These are phyloP conservation scores for Haplosporangium gracile DNA, from an alignment of 192 early-diverging fungal genomes.

Conservation along the genomic window DNA sequence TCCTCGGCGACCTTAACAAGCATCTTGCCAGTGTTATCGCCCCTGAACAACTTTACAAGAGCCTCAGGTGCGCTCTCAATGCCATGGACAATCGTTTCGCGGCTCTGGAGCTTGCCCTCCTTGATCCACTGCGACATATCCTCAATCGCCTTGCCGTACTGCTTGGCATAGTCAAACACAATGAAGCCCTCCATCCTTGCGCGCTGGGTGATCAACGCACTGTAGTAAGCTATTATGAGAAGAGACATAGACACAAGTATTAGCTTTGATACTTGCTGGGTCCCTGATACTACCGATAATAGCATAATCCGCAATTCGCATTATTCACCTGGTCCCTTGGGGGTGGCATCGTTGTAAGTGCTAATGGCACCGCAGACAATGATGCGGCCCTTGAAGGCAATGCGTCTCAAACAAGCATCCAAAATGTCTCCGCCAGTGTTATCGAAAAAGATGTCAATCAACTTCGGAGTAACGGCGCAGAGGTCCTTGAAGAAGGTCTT, in stretches of 20 bases:
- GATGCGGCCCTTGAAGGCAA: slow-evolving; percentile 61
- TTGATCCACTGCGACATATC: slow-evolving; percentile 63
- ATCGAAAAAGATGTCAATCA: slow-evolving; percentile 69
- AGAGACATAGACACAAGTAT: not conserved
- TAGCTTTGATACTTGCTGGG: not conserved
- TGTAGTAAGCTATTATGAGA: slow-evolving; percentile 38
- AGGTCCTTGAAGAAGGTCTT: slow-evolving; percentile 59
- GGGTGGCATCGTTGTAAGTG: slow-evolving; percentile 58
- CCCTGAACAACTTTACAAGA: slow-evolving; percentile 62
- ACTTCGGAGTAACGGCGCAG: slow-evolving; percentile 53
- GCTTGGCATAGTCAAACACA: slow-evolving; percentile 56
- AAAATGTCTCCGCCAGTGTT: slow-evolving; percentile 69
- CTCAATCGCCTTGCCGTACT: slow-evolving; percentile 55
- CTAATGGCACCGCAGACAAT: slow-evolving; percentile 68
- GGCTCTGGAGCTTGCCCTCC: slow-evolving; percentile 60
- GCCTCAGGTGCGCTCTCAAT: slow-evolving; percentile 66
- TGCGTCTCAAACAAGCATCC: slow-evolving; percentile 56
- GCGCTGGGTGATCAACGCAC: slow-evolving; percentile 60
- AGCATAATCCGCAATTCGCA: not conserved
- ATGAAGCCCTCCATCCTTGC: slow-evolving; percentile 69
- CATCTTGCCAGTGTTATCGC: slow-evolving; percentile 68
- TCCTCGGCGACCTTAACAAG: slow-evolving; percentile 60
- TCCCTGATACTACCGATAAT: not conserved
- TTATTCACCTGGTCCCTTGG: slow-evolving; percentile 53
- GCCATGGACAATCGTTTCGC: slow-evolving; percentile 58